phyloP scores from a whole-genome alignment of 2,329 filamentous ascomycete species.

The Cladosporium cucumerinum region DNA sequence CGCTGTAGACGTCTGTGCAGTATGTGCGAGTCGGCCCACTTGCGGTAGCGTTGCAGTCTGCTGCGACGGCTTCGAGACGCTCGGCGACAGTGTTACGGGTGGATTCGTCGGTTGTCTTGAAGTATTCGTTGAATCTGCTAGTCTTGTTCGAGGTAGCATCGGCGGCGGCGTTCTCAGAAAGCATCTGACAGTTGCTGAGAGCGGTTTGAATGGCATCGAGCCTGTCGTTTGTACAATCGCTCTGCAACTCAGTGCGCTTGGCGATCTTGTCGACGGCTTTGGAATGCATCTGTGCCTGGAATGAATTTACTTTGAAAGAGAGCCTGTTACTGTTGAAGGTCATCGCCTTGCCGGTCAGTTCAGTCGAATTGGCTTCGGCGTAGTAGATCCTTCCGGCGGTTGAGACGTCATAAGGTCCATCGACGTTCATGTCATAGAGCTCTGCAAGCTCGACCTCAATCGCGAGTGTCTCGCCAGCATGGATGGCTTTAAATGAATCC shows the following conservation, averaged over 20 bases:
- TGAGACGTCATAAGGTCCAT: slow-evolving; percentile 49
- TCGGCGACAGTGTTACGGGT: slow-evolving; percentile 50
- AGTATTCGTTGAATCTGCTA: slow-evolving; percentile 39
- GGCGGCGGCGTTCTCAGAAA: slow-evolving; percentile 53
- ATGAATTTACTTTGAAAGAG: slow-evolving; percentile 55
- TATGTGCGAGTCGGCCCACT: slow-evolving; percentile 52
- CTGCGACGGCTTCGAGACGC: slow-evolving; percentile 51
- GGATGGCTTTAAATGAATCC: slow-evolving; percentile 51
- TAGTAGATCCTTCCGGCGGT: slow-evolving; percentile 57
- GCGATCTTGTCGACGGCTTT: slow-evolving; percentile 42
- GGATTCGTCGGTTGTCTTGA: slow-evolving; percentile 53
- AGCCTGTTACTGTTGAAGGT: slow-evolving; percentile 59
- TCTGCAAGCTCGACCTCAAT: slow-evolving; percentile 55
- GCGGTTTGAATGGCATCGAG: slow-evolving; percentile 48
- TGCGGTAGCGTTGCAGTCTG: slow-evolving; percentile 54
- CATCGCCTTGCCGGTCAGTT: slow-evolving; percentile 52
- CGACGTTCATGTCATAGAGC: slow-evolving; percentile 39
- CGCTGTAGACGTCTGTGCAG: slow-evolving; percentile 57
- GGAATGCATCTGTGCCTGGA: slow-evolving; percentile 50
- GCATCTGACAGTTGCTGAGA: slow-evolving; percentile 51
- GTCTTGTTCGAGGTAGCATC: slow-evolving; percentile 49
- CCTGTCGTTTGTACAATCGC: slow-evolving; percentile 47
- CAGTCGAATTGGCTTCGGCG: slow-evolving; percentile 50
- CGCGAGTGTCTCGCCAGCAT: slow-evolving; percentile 48
- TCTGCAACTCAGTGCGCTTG: slow-evolving; percentile 53